Evolutionary conservation across 805 yeast genomes (phyloP), one percentile per base, ranked within the genome.

Genomic region (Kodamaea fukazawae): DNA sequence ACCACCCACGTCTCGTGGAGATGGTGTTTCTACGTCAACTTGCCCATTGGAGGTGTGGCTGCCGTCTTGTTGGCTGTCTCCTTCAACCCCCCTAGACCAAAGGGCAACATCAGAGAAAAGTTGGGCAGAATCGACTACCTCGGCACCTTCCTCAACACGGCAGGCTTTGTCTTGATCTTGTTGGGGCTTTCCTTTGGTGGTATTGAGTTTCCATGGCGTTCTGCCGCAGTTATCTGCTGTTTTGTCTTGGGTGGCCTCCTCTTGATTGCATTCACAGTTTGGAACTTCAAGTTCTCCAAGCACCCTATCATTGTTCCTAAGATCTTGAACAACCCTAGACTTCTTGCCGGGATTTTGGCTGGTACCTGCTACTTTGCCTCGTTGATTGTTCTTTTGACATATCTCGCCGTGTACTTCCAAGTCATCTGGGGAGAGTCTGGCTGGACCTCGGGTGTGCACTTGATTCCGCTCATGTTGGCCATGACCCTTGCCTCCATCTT

Each of bases 11-110:
- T 71, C 4, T 61, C 76, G n/a, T 83, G 89, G 89, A 67, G 89
- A 51, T 82, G 89, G 87, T 78, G 86, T 51, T 84, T 82, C 54
- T 84, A 78, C 60, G 68, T 84, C 46, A 38, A 37, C 26, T 56
- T 84, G 26, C 86, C 88, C 3, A 58, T 81, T 26, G 85, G 86
- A 13, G 87, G 83, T 2, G 40, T 66, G 0, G 74, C 78, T 0
- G 51, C 69, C 12, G 51, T 54, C 0, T 46, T 68, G 7, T 54
- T 77, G 13, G 34, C 67, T 2, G 42, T 69, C 4, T 63, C 70
- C 12, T 72, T 75, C 53, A 61, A 67, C 23, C 79, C 82, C 9
- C 77, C 76, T 5, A 57, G 53, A 27, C 70, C 77, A 1, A 51
- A 52, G 12, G 73, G 74, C 10, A 52, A 59, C 13, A 38, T 66